phyloP scores from a whole-genome alignment of 345 rosid genomes.

The Sisymbrium altissimum region DNA sequence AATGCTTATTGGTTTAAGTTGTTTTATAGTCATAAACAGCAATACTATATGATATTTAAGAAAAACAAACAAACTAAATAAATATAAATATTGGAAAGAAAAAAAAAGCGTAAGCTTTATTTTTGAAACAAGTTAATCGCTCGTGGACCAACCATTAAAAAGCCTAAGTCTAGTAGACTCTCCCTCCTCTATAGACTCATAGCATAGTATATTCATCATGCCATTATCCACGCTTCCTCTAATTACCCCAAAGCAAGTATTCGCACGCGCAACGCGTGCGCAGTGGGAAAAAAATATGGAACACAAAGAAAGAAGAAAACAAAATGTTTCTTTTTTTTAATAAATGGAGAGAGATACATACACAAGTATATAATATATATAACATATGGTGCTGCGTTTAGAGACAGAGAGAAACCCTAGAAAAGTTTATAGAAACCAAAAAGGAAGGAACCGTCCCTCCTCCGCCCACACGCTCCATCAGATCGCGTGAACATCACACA shows the following conservation, averaged over 20 bases:
- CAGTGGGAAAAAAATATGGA: neutral
- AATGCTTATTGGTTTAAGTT: too few relatives aligned
- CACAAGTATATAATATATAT: neutral
- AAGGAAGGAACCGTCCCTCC: slow-evolving; percentile 6
- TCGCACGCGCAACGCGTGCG: slow-evolving; percentile 41
- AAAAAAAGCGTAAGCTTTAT: neutral
- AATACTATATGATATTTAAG: too few relatives aligned
- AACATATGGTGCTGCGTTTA: slow-evolving; percentile 3
- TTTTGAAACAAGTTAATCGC: neutral
- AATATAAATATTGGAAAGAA: neutral
- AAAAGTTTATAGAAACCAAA: neutral
- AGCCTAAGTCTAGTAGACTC: slow-evolving; percentile 4
- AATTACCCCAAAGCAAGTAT: neutral
- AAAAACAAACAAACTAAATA: neutral
- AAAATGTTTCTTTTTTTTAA: neutral
- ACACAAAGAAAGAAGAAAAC: neutral
- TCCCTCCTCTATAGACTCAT: neutral
- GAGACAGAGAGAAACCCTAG: slow-evolving; percentile 30
- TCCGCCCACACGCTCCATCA: slow-evolving; percentile 34
- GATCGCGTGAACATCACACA: slow-evolving; percentile 37
- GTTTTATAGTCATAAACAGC: too few relatives aligned
- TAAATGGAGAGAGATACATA: neutral
- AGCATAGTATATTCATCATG: neutral
- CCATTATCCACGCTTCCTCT: slow-evolving; percentile 20
- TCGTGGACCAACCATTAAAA: slow-evolving; percentile 1